Base-by-base conservation (phyloP, 805 yeast genomes). In the Wickerhamomyces mucosus region DNA sequence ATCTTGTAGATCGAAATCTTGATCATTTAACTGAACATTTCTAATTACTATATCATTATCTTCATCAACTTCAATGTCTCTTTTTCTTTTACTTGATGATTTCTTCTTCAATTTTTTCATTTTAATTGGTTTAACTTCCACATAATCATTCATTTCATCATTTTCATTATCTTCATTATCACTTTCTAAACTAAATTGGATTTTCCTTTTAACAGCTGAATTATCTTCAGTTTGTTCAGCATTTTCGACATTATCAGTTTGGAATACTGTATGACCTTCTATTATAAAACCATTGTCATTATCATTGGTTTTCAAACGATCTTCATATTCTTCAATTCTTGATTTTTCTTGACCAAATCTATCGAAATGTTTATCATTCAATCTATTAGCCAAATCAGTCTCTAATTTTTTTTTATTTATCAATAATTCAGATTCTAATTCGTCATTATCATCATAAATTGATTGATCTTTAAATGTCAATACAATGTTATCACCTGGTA, bases 81-180 rank as follows among this genome's bases (percentile, higher is more conserved):
- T 32, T 13, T 38, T 28, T n/a, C 46, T 21, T 11, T 33, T 16
- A 11, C 28, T 32, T 11, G 36, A 21, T 12, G 32, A 26, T 12
- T 47, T 48, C 13, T 51, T 44, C 33, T 50, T 51, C 26, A 43
- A 21, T 23, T 50, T 54, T 27, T 52, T 53, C 45, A 52, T 51
- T 39, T 53, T 55, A 12, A 52, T 34, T 8, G 55, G 56, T 26
- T 52, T 53, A 4, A 33, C 27, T 23, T 32, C 37, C 1, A 47
- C 45, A 35, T 50, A 50, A 29, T 50, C 55, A 3, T 37, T 27
- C 5, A 17, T 21, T 3, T 21, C 21, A 6, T 34, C 41, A 4
- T 16, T 18, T 2, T 31, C 40, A 15, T 16, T 28, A 8, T 41
- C 43, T 8, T 34, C 38, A 12, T 40, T 42, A 9, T 31, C 37